Conservation (phyloP, 257 asterid species). For the Solanum virginianum region DNA sequence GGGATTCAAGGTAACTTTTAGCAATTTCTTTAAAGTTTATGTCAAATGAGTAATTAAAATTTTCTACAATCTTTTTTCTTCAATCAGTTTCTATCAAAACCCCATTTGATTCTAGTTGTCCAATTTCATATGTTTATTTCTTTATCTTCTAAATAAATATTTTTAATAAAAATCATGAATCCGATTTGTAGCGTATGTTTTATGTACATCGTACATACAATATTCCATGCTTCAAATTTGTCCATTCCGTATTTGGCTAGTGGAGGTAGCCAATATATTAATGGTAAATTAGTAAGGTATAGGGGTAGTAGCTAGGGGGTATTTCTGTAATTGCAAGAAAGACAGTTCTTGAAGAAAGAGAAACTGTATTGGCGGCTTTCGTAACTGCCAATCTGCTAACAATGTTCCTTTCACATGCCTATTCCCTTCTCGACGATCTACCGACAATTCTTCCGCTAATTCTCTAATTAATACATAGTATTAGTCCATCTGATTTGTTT, state of each 20-base stretch:
- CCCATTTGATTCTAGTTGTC: neutral
- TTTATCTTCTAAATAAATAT: neutral
- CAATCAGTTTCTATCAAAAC: neutral
- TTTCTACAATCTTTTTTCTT: neutral
- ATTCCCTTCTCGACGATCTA: neutral
- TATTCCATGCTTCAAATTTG: conserved; percentile 18
- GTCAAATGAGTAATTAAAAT: neutral
- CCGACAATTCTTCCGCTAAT: neutral
- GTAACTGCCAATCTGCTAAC: conserved; percentile 4
- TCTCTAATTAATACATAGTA: neutral
- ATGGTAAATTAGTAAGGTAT: conserved; percentile 4
- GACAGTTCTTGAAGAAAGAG: neutral
- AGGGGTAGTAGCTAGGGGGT: neutral
- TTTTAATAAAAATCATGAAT: neutral
- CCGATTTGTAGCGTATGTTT: too few species aligned
- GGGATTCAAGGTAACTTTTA: neutral
- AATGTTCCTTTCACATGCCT: conserved; percentile 28
- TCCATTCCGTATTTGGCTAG: neutral
- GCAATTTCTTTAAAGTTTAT: neutral
- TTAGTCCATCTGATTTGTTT: neutral
- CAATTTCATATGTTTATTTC: neutral
- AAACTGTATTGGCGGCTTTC: conserved; percentile 21
- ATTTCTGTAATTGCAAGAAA: neutral
- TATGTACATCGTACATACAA: neutral
- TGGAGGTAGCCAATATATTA: conserved; percentile 7